These are phyloP conservation scores for Boletellus sp. DNA, from an alignment of 768 basidiomycete species.

Conservation along the genomic window DNA sequence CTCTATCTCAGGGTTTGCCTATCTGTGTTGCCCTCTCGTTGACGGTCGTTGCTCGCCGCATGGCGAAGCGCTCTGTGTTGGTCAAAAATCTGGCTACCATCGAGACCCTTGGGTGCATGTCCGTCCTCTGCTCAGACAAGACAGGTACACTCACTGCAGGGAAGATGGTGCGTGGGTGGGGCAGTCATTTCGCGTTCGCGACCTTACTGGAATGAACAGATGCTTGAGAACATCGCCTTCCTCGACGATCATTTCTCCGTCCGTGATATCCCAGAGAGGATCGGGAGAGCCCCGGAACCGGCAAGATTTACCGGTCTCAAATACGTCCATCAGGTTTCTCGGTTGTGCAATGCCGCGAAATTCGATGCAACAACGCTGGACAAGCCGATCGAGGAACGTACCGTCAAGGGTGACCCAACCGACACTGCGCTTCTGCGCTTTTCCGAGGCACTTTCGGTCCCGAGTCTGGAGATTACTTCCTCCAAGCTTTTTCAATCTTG, in stretches of 20 bases:
- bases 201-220: slow-evolving; percentile 19
- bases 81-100: slow-evolving; percentile 53
- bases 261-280: slow-evolving; percentile 11
- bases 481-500: slow-evolving; percentile 17
- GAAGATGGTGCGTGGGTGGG: slow-evolving; percentile 37
- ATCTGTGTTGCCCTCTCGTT: slow-evolving; percentile 49
- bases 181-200: no score
- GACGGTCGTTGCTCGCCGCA: slow-evolving; percentile 46
- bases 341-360: slow-evolving; percentile 54
- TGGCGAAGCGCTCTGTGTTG: slow-evolving; percentile 45
- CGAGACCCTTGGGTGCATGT: slow-evolving; percentile 51
- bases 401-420: slow-evolving; percentile 45
- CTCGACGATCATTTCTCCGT: slow-evolving; percentile 23
- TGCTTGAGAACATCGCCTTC: slow-evolving; percentile 39
- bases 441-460: slow-evolving; percentile 30
- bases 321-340: slow-evolving; percentile 36
- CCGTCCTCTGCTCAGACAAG: slow-evolving; percentile 54
- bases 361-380: slow-evolving; percentile 37
- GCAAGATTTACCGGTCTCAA: slow-evolving; percentile 15
- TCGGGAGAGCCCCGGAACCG: slow-evolving; percentile 8
- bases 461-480: slow-evolving; percentile 17
- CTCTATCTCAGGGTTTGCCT: slow-evolving; percentile 31
- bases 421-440: slow-evolving; percentile 54
- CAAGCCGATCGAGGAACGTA: slow-evolving; percentile 30
- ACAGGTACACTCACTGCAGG: slow-evolving; percentile 49